These are phyloP conservation scores for Coprinopsis strossmayeri DNA, from an alignment of 768 basidiomycete species.

Conservation along the genomic window DNA sequence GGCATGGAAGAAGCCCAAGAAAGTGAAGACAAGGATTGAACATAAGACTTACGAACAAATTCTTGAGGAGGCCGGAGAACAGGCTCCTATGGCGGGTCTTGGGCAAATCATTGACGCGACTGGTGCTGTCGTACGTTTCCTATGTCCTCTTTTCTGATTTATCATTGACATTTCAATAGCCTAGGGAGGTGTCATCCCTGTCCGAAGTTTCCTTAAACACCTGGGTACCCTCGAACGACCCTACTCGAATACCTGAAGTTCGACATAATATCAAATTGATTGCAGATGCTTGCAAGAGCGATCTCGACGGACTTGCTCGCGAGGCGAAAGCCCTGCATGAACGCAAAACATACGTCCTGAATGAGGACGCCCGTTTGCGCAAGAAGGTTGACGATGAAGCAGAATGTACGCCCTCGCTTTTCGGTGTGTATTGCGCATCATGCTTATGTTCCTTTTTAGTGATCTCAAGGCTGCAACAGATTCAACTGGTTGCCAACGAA, in stretches of 20 bases:
- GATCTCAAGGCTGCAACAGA: conserved; percentile 68
- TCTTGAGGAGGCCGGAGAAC: conserved; percentile 76
- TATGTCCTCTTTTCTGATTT: conserved; percentile 5
- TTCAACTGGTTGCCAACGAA: conserved; percentile 69
- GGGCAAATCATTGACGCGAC: conserved; percentile 94
- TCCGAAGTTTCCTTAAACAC: conserved; percentile 68
- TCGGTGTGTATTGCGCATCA: neutral
- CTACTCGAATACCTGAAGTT: conserved; percentile 91
- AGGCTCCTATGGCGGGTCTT: conserved; percentile 44
- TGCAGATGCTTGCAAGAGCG: conserved; percentile 71
- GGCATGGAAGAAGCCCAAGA: conserved; percentile 83
- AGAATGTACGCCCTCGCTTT: conserved; percentile 43
- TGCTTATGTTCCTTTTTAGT: conserved; percentile 37
- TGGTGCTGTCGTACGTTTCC: conserved; percentile 66
- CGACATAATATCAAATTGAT: conserved; percentile 92
- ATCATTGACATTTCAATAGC: too few species aligned
- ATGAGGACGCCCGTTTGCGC: conserved; percentile 65
- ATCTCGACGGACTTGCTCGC: conserved; percentile 82
- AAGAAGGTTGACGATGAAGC: conserved; percentile 74
- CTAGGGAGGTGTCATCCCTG: conserved; percentile 82
- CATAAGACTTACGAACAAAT: conserved; percentile 99
- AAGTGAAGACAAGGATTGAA: conserved; percentile 76
- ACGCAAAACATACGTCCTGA: conserved; percentile 61
- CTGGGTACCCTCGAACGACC: conserved; percentile 86
- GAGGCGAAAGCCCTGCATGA: conserved; percentile 85